These are phyloP conservation scores for Polytrichum commune DNA, from an alignment of 225 moss, liverwort and hornwort genomes.

Conservation along the genomic window DNA sequence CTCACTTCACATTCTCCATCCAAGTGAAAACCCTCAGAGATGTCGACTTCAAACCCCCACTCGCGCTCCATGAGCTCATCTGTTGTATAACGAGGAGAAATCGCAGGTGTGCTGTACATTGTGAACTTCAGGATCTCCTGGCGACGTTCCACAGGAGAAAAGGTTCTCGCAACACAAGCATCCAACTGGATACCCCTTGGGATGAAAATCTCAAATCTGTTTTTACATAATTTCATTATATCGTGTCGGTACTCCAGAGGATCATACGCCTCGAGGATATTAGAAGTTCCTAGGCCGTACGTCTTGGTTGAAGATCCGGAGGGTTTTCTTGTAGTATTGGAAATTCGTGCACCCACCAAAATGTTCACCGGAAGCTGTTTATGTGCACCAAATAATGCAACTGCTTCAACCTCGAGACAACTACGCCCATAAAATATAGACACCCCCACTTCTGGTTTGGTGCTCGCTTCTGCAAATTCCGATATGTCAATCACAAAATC, in stretches of 20 bases:
- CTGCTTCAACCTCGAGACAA: conserved; percentile 11
- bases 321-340: not conserved
- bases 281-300: not conserved
- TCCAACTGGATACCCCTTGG: conserved; percentile 10
- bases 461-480: not conserved
- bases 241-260: not conserved
- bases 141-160: not conserved
- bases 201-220: conserved; percentile 9
- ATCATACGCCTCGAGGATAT: not conserved
- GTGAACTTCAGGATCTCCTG: not conserved
- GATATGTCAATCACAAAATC: conserved; percentile 8
- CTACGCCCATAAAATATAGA: conserved; percentile 22
- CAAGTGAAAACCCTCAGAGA: conserved; percentile 1
- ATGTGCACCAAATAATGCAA: conserved; percentile 7
- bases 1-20: conserved; percentile 16
- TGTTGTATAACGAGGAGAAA: conserved; percentile 1
- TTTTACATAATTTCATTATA: not conserved
- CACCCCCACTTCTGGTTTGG: not conserved
- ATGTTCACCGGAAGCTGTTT: conserved; percentile 7
- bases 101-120: conserved; percentile 5
- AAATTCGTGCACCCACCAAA: not conserved
- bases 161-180: not conserved
- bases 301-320: not conserved
- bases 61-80: not conserved
- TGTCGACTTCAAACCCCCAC: conserved; percentile 9